A percentile compares a stretch with the other conserved stretches of the same genome.
phyloP scores from a whole-genome alignment of 495 filamentous ascomycete genomes.

The Penicillium subrubescens region DNA sequence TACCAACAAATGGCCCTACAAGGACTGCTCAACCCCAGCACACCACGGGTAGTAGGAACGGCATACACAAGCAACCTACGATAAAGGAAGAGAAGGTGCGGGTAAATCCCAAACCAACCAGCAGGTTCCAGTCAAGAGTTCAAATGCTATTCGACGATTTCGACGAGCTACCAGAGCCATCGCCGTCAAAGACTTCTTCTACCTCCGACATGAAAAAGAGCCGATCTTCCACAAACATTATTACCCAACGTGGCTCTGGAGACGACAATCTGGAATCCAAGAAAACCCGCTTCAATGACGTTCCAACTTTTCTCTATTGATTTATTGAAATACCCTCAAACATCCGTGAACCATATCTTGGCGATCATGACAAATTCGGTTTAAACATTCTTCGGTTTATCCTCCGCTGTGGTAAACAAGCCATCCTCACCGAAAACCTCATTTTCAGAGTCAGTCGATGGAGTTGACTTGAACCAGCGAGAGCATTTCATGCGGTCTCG shows the following conservation, averaged over 20 bases:
- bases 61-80: background rate
- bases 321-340: conserved; percentile 5
- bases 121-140: conserved; percentile 32
- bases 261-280: conserved; percentile 29
- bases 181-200: conserved; percentile 19
- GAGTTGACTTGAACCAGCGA: conserved; percentile 18
- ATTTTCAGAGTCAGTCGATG: conserved; percentile 4
- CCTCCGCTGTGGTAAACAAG: conserved; percentile 1
- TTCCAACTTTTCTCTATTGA: conserved; percentile 53
- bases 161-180: conserved; percentile 43
- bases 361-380: background rate
- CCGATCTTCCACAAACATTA: conserved; percentile 15
- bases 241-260: conserved; percentile 12
- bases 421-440: conserved; percentile 1
- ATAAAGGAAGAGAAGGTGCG: conserved; percentile 8
- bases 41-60: background rate
- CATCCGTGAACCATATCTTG: background rate
- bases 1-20: background rate
- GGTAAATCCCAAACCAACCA: conserved; percentile 14
- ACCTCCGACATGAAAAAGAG: conserved; percentile 19
- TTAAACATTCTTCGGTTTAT: conserved; percentile 3
- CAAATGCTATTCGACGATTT: conserved; percentile 46
- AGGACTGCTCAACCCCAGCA: background rate
- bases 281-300: conserved; percentile 44
- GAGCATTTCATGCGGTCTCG: conserved; percentile 23